phyloP scores from a whole-genome alignment of 768 basidiomycete species.

The Inosperma sp. region DNA sequence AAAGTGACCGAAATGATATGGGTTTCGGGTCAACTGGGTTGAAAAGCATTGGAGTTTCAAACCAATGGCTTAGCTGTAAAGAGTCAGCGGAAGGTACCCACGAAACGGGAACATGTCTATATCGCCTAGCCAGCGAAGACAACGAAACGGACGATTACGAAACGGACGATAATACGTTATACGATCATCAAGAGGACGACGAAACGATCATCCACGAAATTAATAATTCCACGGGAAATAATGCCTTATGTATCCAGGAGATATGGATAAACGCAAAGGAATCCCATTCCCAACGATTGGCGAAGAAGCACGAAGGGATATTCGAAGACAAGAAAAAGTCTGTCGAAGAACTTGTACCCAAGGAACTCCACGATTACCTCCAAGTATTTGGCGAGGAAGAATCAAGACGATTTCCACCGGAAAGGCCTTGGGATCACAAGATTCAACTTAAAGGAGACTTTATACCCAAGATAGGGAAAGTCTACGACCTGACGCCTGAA shows the following conservation, averaged over 20 bases:
- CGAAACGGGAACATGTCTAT: too few species aligned
- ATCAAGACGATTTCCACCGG: conserved; percentile 9
- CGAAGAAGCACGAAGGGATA: neutral
- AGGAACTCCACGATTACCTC: neutral
- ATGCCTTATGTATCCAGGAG: neutral
- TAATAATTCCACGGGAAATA: neutral
- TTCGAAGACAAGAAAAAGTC: neutral
- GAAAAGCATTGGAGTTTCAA: too few species aligned
- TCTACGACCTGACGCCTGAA: conserved; percentile 3
- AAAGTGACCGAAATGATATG: too few species aligned
- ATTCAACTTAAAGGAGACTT: conserved; percentile 15
- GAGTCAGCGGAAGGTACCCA: too few species aligned
- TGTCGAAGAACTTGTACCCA: neutral
- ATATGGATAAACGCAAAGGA: neutral
- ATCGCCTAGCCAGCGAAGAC: too few species aligned
- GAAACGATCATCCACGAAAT: too few species aligned
- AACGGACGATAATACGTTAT: too few species aligned
- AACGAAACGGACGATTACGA: too few species aligned
- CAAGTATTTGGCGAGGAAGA: conserved; percentile 11
- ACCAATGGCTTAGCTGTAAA: too few species aligned
- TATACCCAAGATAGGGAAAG: conserved; percentile 2
- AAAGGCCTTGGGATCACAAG: conserved; percentile 12
- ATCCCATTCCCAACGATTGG: neutral
- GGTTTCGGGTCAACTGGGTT: too few species aligned
- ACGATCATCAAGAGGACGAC: too few species aligned